Percentiles rank a stretch among this genome's conserved stretches.
phyloP scores from a whole-genome alignment of 495 filamentous ascomycete genomes.

The Talaromyces proteolyticus region DNA sequence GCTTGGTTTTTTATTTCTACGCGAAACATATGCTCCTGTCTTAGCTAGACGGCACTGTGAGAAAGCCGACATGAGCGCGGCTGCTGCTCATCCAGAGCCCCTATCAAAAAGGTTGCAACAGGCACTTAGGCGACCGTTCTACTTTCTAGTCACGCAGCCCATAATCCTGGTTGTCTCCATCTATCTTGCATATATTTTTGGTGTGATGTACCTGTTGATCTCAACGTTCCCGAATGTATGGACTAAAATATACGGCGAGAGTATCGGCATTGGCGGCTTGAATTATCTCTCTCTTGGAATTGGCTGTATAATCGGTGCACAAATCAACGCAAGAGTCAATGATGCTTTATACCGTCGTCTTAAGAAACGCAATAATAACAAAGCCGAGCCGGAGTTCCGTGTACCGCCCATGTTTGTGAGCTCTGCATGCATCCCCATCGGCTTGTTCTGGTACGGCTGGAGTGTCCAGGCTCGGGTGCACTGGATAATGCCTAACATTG shows the following conservation, averaged over 20 bases:
- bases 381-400: constrained; percentile 38
- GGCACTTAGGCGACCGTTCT: constrained; percentile 39
- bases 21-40: constrained; percentile 57
- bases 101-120: constrained; percentile 30
- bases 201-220: constrained; percentile 59
- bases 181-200: constrained; percentile 61
- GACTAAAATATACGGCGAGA: constrained; percentile 51
- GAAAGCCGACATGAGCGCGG: too few species aligned
- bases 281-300: constrained; percentile 67
- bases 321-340: constrained; percentile 56
- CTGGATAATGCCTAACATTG: constrained; percentile 54
- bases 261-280: constrained; percentile 54
- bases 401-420: constrained; percentile 50
- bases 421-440: constrained; percentile 45
- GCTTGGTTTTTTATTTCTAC: constrained; percentile 46
- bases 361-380: constrained; percentile 42
- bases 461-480: constrained; percentile 33
- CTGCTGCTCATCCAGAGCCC: too few species aligned
- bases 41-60: too few species aligned
- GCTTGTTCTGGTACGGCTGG: constrained; percentile 63
- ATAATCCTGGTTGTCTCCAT: constrained; percentile 46
- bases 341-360: constrained; percentile 59
- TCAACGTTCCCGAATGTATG: constrained; percentile 45
- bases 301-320: constrained; percentile 59
- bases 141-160: constrained; percentile 44